Percentiles rank a stretch among this genome's conserved stretches.
Conservation (phyloP, 2,329 filamentous ascomycete genomes). For the Zalaria sp. region DNA sequence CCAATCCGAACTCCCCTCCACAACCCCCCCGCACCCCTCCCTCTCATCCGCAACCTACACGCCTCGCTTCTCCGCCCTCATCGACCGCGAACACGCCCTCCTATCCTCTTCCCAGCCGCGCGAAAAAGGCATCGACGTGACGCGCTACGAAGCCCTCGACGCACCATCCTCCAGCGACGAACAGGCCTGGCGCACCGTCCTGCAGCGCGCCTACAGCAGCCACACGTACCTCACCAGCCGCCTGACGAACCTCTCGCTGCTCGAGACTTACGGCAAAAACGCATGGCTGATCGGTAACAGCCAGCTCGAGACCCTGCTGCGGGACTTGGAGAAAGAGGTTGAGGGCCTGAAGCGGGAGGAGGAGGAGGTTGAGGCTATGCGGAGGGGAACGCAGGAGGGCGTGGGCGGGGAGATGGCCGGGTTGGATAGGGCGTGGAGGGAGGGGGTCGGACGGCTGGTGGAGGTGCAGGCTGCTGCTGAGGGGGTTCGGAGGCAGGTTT, state of each 20-base stretch:
- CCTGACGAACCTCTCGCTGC: slow-evolving; percentile 51
- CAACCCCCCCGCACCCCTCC: slow-evolving; percentile 40
- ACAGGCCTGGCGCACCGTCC: slow-evolving; percentile 34
- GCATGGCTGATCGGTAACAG: slow-evolving; percentile 82
- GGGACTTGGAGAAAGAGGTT: slow-evolving; percentile 59
- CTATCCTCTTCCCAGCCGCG: slow-evolving; percentile 37
- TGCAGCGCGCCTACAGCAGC: slow-evolving; percentile 43
- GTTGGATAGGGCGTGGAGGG: slow-evolving; percentile 67
- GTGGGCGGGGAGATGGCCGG: slow-evolving; percentile 58
- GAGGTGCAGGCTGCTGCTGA: slow-evolving; percentile 82
- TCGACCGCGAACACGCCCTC: slow-evolving; percentile 55
- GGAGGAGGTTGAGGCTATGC: slow-evolving; percentile 56
- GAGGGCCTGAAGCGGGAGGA: slow-evolving; percentile 52
- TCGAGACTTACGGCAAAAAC: slow-evolving; percentile 74
- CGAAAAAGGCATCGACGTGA: slow-evolving; percentile 52
- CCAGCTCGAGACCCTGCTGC: slow-evolving; percentile 59
- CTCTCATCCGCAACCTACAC: slow-evolving; percentile 36
- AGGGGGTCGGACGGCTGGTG: slow-evolving; percentile 62
- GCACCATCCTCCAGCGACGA: slow-evolving; percentile 31
- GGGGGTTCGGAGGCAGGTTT: slow-evolving; percentile 49
- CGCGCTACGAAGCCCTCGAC: slow-evolving; percentile 71
- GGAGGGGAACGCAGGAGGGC: slow-evolving; percentile 56
- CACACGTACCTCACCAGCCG: slow-evolving; percentile 43
- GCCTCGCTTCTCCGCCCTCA: slow-evolving; percentile 48
- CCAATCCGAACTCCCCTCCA: slow-evolving; percentile 43